phyloP scores from a whole-genome alignment of 768 basidiomycete genomes.

The Lanmaoa rubissima region DNA sequence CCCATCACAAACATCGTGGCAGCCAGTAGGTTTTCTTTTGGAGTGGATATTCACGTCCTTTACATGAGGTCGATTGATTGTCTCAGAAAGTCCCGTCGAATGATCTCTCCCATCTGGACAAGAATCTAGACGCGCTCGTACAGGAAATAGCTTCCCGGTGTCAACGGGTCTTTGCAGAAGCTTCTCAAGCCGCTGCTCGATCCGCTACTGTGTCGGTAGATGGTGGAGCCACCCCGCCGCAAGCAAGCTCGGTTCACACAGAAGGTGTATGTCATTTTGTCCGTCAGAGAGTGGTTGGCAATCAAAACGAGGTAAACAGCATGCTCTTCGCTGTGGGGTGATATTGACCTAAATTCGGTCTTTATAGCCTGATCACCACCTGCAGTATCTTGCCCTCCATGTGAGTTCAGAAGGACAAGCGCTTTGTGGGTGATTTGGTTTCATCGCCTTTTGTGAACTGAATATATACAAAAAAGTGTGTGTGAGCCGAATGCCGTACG shows the following conservation, averaged over 20 bases:
- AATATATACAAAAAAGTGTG: conserved; percentile 50
- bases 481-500: conserved; percentile 53
- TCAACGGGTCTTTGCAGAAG: conserved; percentile 59
- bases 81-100: conserved; percentile 46
- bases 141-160: conserved; percentile 61
- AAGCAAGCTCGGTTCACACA: conserved; percentile 32
- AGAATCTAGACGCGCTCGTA: conserved; percentile 65
- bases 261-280: conserved; percentile 36
- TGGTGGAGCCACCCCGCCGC: conserved; percentile 31
- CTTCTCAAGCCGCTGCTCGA: conserved; percentile 61
- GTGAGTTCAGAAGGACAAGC: conserved; percentile 39
- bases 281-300: conserved; percentile 52
- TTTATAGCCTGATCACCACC: conserved; percentile 41
- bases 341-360: conserved; percentile 29
- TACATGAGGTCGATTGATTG: conserved; percentile 31
- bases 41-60: conserved; percentile 24
- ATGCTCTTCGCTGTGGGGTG: conserved; percentile 23
- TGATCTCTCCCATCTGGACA: conserved; percentile 58
- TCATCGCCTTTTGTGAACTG: conserved; percentile 27
- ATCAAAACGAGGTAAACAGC: conserved; percentile 49
- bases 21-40: conserved; percentile 45
- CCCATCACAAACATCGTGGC: conserved; percentile 47
- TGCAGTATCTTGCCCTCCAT: conserved; percentile 54
- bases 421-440: conserved; percentile 43
- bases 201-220: conserved; percentile 45